A percentile compares a stretch with the other conserved stretches of the same genome.
Conservation (phyloP, 331 rosid genomes). For the Rhamnella rubrinervis region DNA sequence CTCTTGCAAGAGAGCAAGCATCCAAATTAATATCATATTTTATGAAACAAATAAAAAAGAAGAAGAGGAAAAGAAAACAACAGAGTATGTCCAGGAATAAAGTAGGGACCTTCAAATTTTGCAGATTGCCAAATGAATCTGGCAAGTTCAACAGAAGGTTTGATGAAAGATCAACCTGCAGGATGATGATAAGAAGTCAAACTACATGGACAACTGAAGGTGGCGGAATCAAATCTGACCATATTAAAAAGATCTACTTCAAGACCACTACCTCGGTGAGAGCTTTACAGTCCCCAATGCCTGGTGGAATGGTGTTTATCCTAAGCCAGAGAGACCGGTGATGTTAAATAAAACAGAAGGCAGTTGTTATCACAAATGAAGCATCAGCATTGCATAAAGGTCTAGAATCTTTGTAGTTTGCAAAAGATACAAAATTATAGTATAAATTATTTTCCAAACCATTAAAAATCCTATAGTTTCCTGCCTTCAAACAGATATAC, state of each 20-base stretch:
- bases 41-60: not conserved
- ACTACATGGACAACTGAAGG: not conserved
- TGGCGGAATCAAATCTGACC: not conserved
- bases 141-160: constrained; percentile 78
- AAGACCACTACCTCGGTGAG: constrained; percentile 66
- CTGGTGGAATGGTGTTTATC: constrained; percentile 51
- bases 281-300: constrained; percentile 65
- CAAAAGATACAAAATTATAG: not conserved
- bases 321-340: constrained; percentile 40
- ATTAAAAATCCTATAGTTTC: too few relatives aligned
- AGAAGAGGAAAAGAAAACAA: constrained; percentile 1
- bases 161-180: constrained; percentile 80
- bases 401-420: not conserved
- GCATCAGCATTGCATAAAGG: not conserved
- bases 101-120: constrained; percentile 62
- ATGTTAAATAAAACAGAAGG: not conserved
- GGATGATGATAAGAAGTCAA: constrained; percentile 15
- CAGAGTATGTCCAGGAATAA: not conserved
- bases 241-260: not conserved
- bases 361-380: not conserved
- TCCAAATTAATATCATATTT: not conserved
- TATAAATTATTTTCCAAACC: too few relatives aligned
- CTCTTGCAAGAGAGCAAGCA: too few relatives aligned
- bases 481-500: too few relatives aligned
- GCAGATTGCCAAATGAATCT: constrained; percentile 60